These are phyloP conservation scores for Penicillium sp. DNA, from an alignment of 2,329 filamentous ascomycete species.

Conservation along the genomic window DNA sequence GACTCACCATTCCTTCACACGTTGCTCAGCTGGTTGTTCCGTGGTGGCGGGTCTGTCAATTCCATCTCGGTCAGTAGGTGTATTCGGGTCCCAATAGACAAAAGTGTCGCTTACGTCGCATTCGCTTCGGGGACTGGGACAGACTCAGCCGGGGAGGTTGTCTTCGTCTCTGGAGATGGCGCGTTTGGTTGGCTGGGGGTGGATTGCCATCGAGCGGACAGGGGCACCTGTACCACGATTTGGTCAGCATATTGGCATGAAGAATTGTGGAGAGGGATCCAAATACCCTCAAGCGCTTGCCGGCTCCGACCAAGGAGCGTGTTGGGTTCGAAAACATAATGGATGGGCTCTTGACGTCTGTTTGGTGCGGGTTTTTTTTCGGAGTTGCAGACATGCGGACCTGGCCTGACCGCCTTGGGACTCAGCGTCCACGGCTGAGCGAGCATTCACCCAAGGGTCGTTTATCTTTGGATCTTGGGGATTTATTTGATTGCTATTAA, in stretches of 20 bases:
- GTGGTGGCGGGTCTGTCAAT: conserved; percentile 15
- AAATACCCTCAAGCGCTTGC: conserved; percentile 28
- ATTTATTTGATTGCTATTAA: too few species aligned
- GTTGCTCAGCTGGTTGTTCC: conserved; percentile 18
- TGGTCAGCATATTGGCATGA: neutral
- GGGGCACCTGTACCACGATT: conserved; percentile 18
- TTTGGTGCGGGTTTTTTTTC: conserved; percentile 28
- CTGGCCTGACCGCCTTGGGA: conserved; percentile 8
- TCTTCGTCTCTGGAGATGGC: conserved; percentile 17
- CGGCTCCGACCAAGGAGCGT: conserved; percentile 27
- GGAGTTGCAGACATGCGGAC: conserved; percentile 11
- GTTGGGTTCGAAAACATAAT: conserved; percentile 31
- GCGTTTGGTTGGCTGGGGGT: conserved; percentile 22
- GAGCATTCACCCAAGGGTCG: neutral
- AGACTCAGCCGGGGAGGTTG: conserved; percentile 9
- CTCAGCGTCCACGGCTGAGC: neutral
- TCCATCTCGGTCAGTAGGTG: conserved; percentile 9
- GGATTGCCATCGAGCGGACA: conserved; percentile 26
- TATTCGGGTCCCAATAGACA: neutral
- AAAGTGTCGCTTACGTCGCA: conserved; percentile 15
- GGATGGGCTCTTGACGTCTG: conserved; percentile 5
- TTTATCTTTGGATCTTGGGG: too few species aligned
- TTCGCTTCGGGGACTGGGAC: neutral
- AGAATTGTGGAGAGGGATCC: neutral
- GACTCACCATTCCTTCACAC: conserved; percentile 37